Evolutionary conservation across 202 grass and related monocot genomes (phyloP).

Genomic region (Brachypodium distachyon): DNA sequence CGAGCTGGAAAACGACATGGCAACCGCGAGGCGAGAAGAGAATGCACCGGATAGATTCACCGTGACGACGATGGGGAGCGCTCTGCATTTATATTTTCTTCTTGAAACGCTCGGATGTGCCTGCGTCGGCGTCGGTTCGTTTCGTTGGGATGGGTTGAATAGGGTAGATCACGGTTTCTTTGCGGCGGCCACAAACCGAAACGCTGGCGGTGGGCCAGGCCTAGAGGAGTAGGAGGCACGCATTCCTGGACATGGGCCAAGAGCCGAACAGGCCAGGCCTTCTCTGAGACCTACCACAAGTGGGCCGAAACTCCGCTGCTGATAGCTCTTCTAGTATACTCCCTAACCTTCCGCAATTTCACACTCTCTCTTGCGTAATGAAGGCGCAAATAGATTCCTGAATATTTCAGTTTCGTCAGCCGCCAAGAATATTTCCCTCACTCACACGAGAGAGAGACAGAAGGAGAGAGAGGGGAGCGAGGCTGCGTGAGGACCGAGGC

Average conservation of each 20-base stretch:
- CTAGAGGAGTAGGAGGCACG: neutral
- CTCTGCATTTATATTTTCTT: no score
- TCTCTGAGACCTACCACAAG: no score
- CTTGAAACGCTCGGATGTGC: no score
- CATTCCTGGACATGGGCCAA: neutral
- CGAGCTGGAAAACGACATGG: neutral
- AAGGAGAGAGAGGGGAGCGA: neutral
- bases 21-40: neutral
- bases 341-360: neutral
- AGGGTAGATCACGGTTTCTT: no score
- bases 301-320: neutral
- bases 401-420: conserved; percentile 15
- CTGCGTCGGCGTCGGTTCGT: no score
- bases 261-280: neutral
- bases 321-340: neutral
- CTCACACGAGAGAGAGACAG: neutral
- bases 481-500: neutral
- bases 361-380: neutral
- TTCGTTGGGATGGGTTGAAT: no score
- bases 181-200: neutral
- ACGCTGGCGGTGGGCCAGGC: neutral
- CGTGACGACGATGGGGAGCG: neutral
- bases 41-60: neutral
- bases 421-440: neutral
- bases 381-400: neutral